Evolutionary conservation across 129 eudicot genomes (phyloP), one percentile per base, ranked within the genome.

Genomic region (Escallonia herrerae): DNA sequence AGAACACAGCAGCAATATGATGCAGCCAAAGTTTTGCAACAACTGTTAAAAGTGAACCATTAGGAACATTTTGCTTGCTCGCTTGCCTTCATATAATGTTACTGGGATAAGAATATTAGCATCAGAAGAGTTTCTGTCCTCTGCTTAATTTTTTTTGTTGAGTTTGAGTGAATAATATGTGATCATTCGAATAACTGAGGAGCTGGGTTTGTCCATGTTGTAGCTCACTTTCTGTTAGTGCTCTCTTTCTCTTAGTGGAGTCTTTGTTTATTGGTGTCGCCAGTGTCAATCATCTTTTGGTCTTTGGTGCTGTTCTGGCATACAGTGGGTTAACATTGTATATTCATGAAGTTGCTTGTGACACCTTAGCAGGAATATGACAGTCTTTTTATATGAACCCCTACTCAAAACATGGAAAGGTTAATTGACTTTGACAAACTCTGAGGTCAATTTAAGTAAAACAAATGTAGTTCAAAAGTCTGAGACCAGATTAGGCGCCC

Each of bases 1-100:
- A 85, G 79, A 71, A 73, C 78, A 79, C 82, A 67, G 63, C 56
- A 15, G 39, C 67, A 53, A 53, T 53, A 12, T 11, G 58, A 53
- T 6, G 54, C 22, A 11, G 22, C 5, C 22, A 6, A 14, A 53
- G 58, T 8, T 15, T 53, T 33, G 22, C 3, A 53, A 11, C 22
- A 14, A 53, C 58, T 12, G 58, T 53, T 11, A 3, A 11, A 61
- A 53, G 58, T 53, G 22, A 4, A n/a, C 54, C 1, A 6, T 11
- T 1, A 51, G 56, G 12, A 33, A 53, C 7, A 14, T 53, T 53
- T 53, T 53, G 58, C 1, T 53, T 53, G 58, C n/a, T n/a, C n/a
- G n/a, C 22, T 3, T 53, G 3, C 14, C 13, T 53, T 2, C 2
- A n/a, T 53, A 11, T 53, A 53, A 2, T 4, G 58, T 9, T 12